Evolutionary conservation across 1,284 basidiomycete genomes (phyloP).

Genomic region (Tylopilus orsonianus): DNA sequence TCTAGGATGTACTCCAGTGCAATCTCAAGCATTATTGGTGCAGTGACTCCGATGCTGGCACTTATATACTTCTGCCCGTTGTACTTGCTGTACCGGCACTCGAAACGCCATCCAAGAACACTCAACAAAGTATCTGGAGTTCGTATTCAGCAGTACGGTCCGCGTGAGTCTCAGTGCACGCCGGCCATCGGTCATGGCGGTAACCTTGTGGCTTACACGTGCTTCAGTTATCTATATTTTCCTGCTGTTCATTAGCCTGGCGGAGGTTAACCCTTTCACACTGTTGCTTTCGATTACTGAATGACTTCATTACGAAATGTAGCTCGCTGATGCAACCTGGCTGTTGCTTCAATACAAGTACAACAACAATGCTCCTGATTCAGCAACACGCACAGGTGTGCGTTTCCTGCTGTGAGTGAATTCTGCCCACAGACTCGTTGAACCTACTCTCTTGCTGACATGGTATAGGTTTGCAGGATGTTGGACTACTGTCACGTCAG

Average conservation of each 20-base stretch:
- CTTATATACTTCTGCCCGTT: slow-evolving; percentile 49
- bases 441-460: slow-evolving; percentile 8
- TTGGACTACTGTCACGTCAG: slow-evolving; percentile 55
- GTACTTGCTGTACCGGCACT: slow-evolving; percentile 46
- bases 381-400: slow-evolving; percentile 39
- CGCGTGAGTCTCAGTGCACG: slow-evolving; percentile 39
- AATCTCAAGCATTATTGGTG: slow-evolving; percentile 45
- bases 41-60: slow-evolving; percentile 45
- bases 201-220: slow-evolving; percentile 30
- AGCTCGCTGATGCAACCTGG: slow-evolving; percentile 57
- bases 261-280: slow-evolving; percentile 39
- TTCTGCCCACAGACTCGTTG: background rate
- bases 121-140: slow-evolving; percentile 50
- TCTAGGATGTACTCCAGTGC: slow-evolving; percentile 39
- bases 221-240: slow-evolving; percentile 47
- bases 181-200: background rate
- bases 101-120: slow-evolving; percentile 43
- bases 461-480: slow-evolving; percentile 49
- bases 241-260: slow-evolving; percentile 46
- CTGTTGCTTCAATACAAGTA: slow-evolving; percentile 52
- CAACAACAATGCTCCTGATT: slow-evolving; percentile 48
- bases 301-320: slow-evolving; percentile 5
- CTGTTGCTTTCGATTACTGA: background rate
- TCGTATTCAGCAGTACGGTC: slow-evolving; percentile 46
- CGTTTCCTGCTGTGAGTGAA: slow-evolving; percentile 47